Base-by-base conservation (phyloP, 2,329 filamentous ascomycete species). In the Aspergillus pseudonomiae region DNA sequence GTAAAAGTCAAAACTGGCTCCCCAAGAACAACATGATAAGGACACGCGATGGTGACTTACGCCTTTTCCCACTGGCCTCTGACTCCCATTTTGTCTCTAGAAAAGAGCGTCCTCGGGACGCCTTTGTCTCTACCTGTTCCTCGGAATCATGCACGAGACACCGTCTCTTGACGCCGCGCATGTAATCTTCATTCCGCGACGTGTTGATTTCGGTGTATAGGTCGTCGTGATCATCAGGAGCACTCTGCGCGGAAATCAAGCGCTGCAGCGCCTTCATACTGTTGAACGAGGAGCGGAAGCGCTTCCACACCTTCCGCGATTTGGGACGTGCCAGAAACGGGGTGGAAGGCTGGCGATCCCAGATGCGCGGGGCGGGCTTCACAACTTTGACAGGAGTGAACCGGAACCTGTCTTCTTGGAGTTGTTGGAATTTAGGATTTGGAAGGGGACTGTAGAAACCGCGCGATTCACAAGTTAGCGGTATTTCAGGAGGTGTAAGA, bases 281-380 rank as follows among this genome's bases (percentile, higher is more conserved):
- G 63, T 74, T 71, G 60, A 78, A 78, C 4, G 75, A 76, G 7
- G 73, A 69, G 32, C 73, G 73, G 63, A 81, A 75, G 55, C 80
- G 76, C 67, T 82, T 82, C 80, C 80, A 82, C 60, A 82, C 73
- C 61, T 81, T 82, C 56, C 78, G 78, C 45, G 79, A 73, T 46
- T 78, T 79, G 46, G 77, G 73, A 12, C 78, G 77, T 16, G 75
- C 68, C 43, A 74, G 65, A 56, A 79, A 77, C 4, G 80, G 75
- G 6, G 77, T 80, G 4, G 79, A 76, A 21, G 80, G 80, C 61
- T 78, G 78, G 62, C 80, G 79, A 61, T 82, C 80, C 80, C 80
- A 82, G 62, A 78, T 67, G 61, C 77, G 79, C 34, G 79, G 78
- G 41, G 72, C 63, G 36, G 71, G 70, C 53, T 69, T 73, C n/a